phyloP scores from a whole-genome alignment of 129 eudicot genomes.

The carrot (Daucus carota) region DH1_v3.0 NC_030386.2:38886501-38887000 shows the following conservation, averaged over 20 bases:
- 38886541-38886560: conserved; percentile 27
- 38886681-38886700: conserved; percentile 10
- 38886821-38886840: conserved; percentile 26
- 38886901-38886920: conserved; percentile 23
- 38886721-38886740: conserved; percentile 27
- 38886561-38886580: conserved; percentile 23
- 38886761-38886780: conserved; percentile 24
- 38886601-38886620: background rate
- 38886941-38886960: conserved; percentile 16
- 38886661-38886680: conserved; percentile 27
- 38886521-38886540: conserved; percentile 35
- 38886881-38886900: conserved; percentile 29
- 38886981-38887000: background rate
- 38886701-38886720: conserved; percentile 16
- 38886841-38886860: conserved; percentile 25
- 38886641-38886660: background rate
- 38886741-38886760: conserved; percentile 33
- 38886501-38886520: conserved; percentile 27
- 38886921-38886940: conserved; percentile 28
- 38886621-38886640: background rate
- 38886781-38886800: conserved; percentile 37
- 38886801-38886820: conserved; percentile 20
- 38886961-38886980: background rate
- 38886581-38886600: background rate
- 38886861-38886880: conserved; percentile 27